Base-by-base conservation (phyloP, 768 basidiomycete species). In the Leucogyrophana mollusca region DNA sequence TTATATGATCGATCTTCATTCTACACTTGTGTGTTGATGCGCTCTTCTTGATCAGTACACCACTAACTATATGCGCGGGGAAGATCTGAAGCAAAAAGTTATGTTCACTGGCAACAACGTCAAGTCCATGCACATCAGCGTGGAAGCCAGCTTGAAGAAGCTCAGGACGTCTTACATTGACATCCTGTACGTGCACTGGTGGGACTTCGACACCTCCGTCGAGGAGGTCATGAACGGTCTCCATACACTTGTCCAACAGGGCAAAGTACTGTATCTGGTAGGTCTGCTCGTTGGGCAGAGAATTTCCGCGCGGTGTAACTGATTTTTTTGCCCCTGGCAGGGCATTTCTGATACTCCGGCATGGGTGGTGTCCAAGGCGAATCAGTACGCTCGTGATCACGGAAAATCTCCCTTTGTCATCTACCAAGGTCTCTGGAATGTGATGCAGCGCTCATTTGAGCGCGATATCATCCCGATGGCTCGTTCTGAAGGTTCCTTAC, bases 81-180 rank as follows among this genome's bases (percentile, higher is more conserved):
- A 56, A 27, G 32, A 42, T 10, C n/a, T n/a, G 23, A 44, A 55
- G 21, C 56, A 55, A 17, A 52, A 57, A 36, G 42, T 54, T 20
- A 38, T 50, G 16, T 72, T 65, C 43, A 46, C 51, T 11, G 76
- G 75, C 2, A 77, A 76, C 60, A 58, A 60, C 50, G 43, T 61
- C 30, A 73, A 73, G 52, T 64, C 60, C 0, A 48, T 80, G 52
- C 60, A 58, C 27, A 25, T 76, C 37, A 69, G 71, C 17, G 59
- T 79, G 4, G 61, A 65, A n/a, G 64, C 58, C 2, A 68, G 64
- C 27, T 60, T 77, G 44, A 66, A 66, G 50, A 83, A 80, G 49
- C 69, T 86, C 16, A 64, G 78, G 35, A 83, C 81, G 0, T 65
- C 73, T n/a, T 85, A 77, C 54, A 72, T 82, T 54, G 80, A 82